A percentile compares a stretch with the other conserved stretches of the same genome.
Conservation (phyloP, 768 basidiomycete species). For the Suillus brevipes region DNA sequence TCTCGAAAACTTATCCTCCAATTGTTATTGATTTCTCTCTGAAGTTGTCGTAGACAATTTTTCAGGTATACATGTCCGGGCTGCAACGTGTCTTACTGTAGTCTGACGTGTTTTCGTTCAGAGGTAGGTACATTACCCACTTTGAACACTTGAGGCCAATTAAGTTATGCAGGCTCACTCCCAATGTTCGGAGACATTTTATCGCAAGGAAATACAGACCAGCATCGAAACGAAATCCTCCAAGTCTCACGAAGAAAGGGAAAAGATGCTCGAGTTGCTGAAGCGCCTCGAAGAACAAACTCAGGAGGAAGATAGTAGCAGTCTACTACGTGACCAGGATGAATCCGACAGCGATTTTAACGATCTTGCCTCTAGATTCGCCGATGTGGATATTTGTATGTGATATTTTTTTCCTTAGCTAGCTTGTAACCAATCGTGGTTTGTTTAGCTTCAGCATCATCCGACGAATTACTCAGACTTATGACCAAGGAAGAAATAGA, state of each 20-base stretch:
- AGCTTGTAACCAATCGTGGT: not conserved
- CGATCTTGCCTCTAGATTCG: slow-evolving; percentile 53
- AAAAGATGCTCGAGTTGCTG: slow-evolving; percentile 68
- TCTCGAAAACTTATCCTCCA: slow-evolving; percentile 9
- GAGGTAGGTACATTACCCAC: slow-evolving; percentile 43
- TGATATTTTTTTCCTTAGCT: not conserved
- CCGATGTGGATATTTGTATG: slow-evolving; percentile 63
- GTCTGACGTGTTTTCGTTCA: slow-evolving; percentile 75
- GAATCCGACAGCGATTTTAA: slow-evolving; percentile 41
- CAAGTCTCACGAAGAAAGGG: slow-evolving; percentile 56
- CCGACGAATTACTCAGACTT: slow-evolving; percentile 60
- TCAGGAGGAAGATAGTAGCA: slow-evolving; percentile 36
- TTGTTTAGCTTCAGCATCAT: slow-evolving; percentile 50
- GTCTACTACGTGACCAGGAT: slow-evolving; percentile 31
- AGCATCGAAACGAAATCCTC: slow-evolving; percentile 60
- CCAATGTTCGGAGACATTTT: slow-evolving; percentile 81
- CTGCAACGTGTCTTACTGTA: slow-evolving; percentile 83
- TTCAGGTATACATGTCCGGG: slow-evolving; percentile 80
- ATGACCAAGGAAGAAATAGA: slow-evolving; percentile 60
- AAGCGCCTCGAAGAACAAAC: slow-evolving; percentile 70
- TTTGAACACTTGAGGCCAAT: not conserved
- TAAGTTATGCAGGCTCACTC: slow-evolving; percentile 49
- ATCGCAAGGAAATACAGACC: slow-evolving; percentile 68
- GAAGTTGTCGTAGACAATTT: slow-evolving; percentile 73
- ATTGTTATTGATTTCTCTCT: slow-evolving; percentile 3